Base-by-base conservation (phyloP, 1,139 yeast genomes). In the Sugiyamaella xylanicola region DNA sequence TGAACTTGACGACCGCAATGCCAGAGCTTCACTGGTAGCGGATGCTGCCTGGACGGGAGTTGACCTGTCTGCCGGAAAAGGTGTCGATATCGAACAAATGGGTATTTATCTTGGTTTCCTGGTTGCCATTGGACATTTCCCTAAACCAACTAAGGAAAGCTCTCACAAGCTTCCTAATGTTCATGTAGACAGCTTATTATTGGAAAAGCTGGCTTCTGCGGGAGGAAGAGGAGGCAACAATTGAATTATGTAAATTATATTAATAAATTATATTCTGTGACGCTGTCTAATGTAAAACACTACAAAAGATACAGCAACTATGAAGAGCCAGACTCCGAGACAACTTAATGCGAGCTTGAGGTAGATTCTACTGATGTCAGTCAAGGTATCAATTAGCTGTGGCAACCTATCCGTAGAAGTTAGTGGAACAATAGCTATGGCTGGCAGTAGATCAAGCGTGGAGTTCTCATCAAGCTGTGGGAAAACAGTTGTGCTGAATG, bases 1-100 rank as follows among this genome's bases (percentile, higher is more conserved):
- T 2, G 97, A 92, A 71, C 79, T 93, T 64, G 97, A 91, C 68
- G 99, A 93, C 65, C 57, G 80, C 3, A 92, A 93, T 68, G 88
- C 99, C 0, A 79, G 78, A 15, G 70, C 70, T 25, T 81, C 95
- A 0, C 81, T 93, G 68, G 75, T 73, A 57, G 73, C 71, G 29
- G 97, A 92, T 68, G 73, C 77, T 3, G 67, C 68, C 29, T 81
- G 84, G 83, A 80, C 90, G 3, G 89, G 87, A 3, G 78, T 72
- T 48, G 96, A 89, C 64, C 74, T 72, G 35, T 80, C 89, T 51
- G 70, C 72, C 0, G 97, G 97, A 13, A 78, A 75, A 58, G 97
- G 97, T 46, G 87, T 91, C 13, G 83, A 83, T 54, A 69, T 72
- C 25, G 76, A 78, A 29, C 86, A 84, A 63, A 76, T 90, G 76